phyloP scores from a whole-genome alignment of 257 asterid species.

The Lantana camara region DNA sequence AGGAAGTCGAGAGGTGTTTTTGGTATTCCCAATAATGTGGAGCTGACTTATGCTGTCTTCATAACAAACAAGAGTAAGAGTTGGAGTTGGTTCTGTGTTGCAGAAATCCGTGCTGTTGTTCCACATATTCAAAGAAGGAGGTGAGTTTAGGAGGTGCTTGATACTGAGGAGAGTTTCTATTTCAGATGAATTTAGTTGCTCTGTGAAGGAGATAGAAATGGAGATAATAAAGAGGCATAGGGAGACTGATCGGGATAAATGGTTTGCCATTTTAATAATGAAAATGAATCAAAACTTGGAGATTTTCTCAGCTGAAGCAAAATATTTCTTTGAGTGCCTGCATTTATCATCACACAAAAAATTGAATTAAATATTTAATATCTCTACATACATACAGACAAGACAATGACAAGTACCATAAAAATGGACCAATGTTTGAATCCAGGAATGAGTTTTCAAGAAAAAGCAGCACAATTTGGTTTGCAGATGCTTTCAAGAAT shows the following conservation, averaged over 20 bases:
- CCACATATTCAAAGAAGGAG: constrained; percentile 47
- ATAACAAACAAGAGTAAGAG: constrained; percentile 73
- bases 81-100: constrained; percentile 49
- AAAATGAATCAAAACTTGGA: constrained; percentile 6
- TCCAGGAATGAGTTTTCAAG: constrained; percentile 1
- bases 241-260: constrained; percentile 4
- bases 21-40: constrained; percentile 60
- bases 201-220: constrained; percentile 45
- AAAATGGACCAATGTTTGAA: not conserved
- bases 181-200: constrained; percentile 55
- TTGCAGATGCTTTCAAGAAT: not conserved
- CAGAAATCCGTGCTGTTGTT: constrained; percentile 60
- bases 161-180: constrained; percentile 51
- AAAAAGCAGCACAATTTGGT: not conserved
- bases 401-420: too few species aligned
- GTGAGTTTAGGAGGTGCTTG: constrained; percentile 53
- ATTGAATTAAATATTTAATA: too few species aligned
- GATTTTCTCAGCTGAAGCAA: constrained; percentile 1
- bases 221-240: constrained; percentile 34
- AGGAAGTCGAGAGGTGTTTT: constrained; percentile 43
- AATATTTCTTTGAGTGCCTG: not conserved
- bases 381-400: too few species aligned
- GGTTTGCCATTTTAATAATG: constrained; percentile 37
- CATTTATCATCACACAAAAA: constrained; percentile 19
- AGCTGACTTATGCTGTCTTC: constrained; percentile 74